A percentile compares a stretch with the other conserved stretches of the same genome.
Conservation (phyloP, 495 filamentous ascomycete genomes). For the Endocarpon pusillum region DNA sequence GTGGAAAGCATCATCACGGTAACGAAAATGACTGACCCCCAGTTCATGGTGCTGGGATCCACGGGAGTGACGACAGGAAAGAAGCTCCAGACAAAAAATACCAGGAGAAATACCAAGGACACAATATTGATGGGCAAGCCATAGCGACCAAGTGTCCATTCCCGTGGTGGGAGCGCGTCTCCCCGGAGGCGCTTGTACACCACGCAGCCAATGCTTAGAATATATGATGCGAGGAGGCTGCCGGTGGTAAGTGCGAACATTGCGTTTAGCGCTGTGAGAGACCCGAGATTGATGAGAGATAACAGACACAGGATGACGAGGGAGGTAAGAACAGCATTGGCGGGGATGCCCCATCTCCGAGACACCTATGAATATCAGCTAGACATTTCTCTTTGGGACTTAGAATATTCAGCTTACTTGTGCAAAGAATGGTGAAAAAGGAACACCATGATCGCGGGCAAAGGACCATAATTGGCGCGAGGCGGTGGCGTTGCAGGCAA, state of each 20-base stretch:
- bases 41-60: slow-evolving; percentile 27
- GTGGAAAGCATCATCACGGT: slow-evolving; percentile 28
- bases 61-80: slow-evolving; percentile 29
- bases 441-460: slow-evolving; percentile 37
- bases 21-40: slow-evolving; percentile 30
- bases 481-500: slow-evolving; percentile 37
- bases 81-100: slow-evolving; percentile 35
- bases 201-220: slow-evolving; percentile 31
- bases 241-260: slow-evolving; percentile 29
- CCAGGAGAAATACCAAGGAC: slow-evolving; percentile 22
- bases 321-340: slow-evolving; percentile 32
- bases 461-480: slow-evolving; percentile 42
- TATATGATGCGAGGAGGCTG: slow-evolving; percentile 29
- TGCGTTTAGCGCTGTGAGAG: slow-evolving; percentile 27
- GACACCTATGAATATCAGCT: slow-evolving; percentile 27
- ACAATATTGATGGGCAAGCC: slow-evolving; percentile 14
- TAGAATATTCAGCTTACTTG: no score
- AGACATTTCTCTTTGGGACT: slow-evolving; percentile 5
- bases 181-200: slow-evolving; percentile 26
- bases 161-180: slow-evolving; percentile 23
- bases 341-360: slow-evolving; percentile 30
- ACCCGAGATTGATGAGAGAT: slow-evolving; percentile 38
- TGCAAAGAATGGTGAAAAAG: slow-evolving; percentile 33
- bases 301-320: slow-evolving; percentile 29
- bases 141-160: slow-evolving; percentile 30